These are phyloP conservation scores for Coemansia sp. DNA, from an alignment of 192 early-diverging fungal genomes.

Conservation along the genomic window DNA sequence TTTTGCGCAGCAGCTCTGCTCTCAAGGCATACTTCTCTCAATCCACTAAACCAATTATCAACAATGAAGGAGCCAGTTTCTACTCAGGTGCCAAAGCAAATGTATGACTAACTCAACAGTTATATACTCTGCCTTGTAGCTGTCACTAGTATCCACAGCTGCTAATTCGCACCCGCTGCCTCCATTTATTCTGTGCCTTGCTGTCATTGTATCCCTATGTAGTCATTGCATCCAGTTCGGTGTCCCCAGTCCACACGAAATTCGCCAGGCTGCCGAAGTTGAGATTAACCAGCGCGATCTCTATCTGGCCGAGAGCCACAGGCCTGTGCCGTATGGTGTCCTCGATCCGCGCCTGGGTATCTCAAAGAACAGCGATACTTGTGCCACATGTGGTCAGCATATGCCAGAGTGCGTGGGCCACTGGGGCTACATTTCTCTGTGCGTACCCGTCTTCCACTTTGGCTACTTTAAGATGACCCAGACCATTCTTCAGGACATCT, in stretches of 20 bases:
- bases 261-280: slow-evolving; percentile 86
- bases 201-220: slow-evolving; percentile 8
- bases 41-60: not conserved
- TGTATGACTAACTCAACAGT: slow-evolving; percentile 54
- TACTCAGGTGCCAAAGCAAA: slow-evolving; percentile 71
- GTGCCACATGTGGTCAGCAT: slow-evolving; percentile 88
- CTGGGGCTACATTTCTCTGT: slow-evolving; percentile 91
- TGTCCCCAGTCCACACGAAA: slow-evolving; percentile 87
- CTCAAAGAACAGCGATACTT: slow-evolving; percentile 78
- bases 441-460: slow-evolving; percentile 96
- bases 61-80: slow-evolving; percentile 81
- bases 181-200: not conserved
- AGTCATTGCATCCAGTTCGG: slow-evolving; percentile 96
- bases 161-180: not conserved
- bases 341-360: slow-evolving; percentile 89
- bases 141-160: not conserved
- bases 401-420: slow-evolving; percentile 94
- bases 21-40: not conserved
- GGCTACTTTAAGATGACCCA: slow-evolving; percentile 93
- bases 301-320: slow-evolving; percentile 68
- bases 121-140: not conserved
- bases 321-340: slow-evolving; percentile 83
- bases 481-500: slow-evolving; percentile 92
- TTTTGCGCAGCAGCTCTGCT: not conserved
- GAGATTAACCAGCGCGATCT: slow-evolving; percentile 91